Conservation (phyloP, 2,329 filamentous ascomycete genomes). For the Sclerotinia spermophila region DNA sequence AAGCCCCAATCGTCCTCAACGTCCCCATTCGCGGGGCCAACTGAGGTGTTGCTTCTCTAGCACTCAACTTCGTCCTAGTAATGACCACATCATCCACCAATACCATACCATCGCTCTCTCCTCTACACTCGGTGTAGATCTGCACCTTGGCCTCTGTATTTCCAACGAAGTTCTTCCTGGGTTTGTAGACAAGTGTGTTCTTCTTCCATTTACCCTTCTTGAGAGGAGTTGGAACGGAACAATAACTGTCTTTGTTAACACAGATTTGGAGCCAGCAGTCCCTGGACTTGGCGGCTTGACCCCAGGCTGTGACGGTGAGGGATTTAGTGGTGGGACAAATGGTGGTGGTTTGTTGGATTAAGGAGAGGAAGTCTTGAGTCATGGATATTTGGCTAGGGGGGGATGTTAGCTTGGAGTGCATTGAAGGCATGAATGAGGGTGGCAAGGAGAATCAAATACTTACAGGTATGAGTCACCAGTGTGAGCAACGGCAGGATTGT, state of each 20-base stretch:
- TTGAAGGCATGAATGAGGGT: background rate
- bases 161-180: background rate
- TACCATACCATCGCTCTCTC: constrained; percentile 4
- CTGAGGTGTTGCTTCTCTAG: background rate
- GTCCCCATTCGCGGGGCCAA: background rate
- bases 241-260: constrained; percentile 13
- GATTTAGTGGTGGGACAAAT: constrained; percentile 4
- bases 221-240: background rate
- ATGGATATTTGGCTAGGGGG: constrained; percentile 9
- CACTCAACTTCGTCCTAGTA: background rate
- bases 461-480: constrained; percentile 9
- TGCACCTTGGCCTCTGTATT: background rate
- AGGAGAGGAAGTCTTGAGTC: constrained; percentile 4
- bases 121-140: constrained; percentile 13
- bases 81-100: constrained; percentile 11
- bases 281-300: constrained; percentile 3
- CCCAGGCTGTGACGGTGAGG: background rate
- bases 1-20: background rate
- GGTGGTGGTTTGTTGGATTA: constrained; percentile 13
- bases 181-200: constrained; percentile 7
- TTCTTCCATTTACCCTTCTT: constrained; percentile 19
- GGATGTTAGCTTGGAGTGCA: background rate
- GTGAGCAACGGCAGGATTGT: constrained; percentile 2
- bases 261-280: constrained; percentile 18
- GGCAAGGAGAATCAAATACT: background rate